Percentiles rank a stretch among this genome's conserved stretches.
Conservation (phyloP, 495 filamentous ascomycete genomes). For the Ascodesmis nigricans region DNA sequence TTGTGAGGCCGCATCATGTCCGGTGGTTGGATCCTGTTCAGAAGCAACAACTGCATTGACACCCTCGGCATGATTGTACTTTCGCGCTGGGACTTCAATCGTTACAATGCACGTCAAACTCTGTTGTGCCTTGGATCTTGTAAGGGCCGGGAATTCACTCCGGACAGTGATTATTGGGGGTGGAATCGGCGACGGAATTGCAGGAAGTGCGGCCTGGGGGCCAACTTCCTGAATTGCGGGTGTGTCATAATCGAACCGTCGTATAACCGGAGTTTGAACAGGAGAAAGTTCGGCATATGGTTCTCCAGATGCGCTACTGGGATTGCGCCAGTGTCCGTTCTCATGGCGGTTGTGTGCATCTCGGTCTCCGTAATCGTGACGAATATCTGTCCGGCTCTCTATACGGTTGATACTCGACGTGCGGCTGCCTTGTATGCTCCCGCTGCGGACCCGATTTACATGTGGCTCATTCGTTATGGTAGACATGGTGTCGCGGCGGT, state of each 20-base stretch:
- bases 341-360: conserved; percentile 32
- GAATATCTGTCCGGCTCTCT: conserved; percentile 28
- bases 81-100: conserved; percentile 78
- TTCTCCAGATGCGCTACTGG: conserved; percentile 42
- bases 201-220: too few relatives aligned
- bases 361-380: conserved; percentile 30
- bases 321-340: conserved; percentile 36
- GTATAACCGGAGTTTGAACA: conserved; percentile 15
- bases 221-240: too few relatives aligned
- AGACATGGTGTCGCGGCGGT: conserved; percentile 11
- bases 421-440: conserved; percentile 20
- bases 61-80: conserved; percentile 81
- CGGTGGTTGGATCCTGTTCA: conserved; percentile 15
- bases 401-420: conserved; percentile 20
- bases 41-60: conserved; percentile 33
- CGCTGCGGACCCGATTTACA: conserved; percentile 8
- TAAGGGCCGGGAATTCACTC: conserved; percentile 91
- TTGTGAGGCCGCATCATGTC: conserved; percentile 18
- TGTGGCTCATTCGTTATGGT: conserved; percentile 24
- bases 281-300: conserved; percentile 12
- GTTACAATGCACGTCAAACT: conserved; percentile 85
- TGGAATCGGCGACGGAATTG: conserved; percentile 49
- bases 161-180: conserved; percentile 76
- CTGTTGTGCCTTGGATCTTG: conserved; percentile 78
- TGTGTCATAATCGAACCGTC: conserved; percentile 89